Conservation (phyloP, 148 eudicot species). For the Polygonum aviculare region DNA sequence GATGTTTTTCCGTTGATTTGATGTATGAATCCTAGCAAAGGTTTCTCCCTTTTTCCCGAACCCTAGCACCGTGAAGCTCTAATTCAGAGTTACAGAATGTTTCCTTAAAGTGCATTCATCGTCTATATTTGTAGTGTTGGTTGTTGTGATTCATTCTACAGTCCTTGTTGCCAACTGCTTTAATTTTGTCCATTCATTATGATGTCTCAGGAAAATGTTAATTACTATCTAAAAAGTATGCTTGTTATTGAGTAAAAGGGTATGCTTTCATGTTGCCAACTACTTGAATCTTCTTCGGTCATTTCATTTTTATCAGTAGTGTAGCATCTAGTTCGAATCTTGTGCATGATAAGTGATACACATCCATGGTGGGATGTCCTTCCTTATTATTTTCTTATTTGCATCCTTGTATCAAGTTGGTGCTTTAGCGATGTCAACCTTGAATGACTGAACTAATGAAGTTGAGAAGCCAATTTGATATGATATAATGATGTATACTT, state of each 20-base stretch:
- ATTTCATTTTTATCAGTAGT: background rate
- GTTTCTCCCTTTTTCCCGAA: too few species aligned
- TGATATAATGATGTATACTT: too few species aligned
- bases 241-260: too few species aligned
- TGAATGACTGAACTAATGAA: background rate
- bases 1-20: too few species aligned
- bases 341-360: background rate
- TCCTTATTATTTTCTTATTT: background rate
- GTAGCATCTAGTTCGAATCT: background rate
- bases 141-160: too few species aligned
- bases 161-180: too few species aligned
- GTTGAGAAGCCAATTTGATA: background rate
- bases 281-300: background rate
- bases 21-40: too few species aligned
- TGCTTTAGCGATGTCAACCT: background rate
- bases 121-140: too few species aligned
- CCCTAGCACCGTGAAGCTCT: too few species aligned
- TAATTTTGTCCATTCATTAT: too few species aligned
- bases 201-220: slow-evolving; percentile 65
- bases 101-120: too few species aligned
- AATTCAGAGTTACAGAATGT: too few species aligned
- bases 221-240: background rate
- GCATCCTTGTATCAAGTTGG: background rate
- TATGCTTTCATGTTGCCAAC: background rate
- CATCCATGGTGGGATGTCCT: background rate